Percentiles rank a stretch among this genome's conserved stretches.
phyloP scores from a whole-genome alignment of 768 basidiomycete genomes.

The Lactifluus volemus region DNA sequence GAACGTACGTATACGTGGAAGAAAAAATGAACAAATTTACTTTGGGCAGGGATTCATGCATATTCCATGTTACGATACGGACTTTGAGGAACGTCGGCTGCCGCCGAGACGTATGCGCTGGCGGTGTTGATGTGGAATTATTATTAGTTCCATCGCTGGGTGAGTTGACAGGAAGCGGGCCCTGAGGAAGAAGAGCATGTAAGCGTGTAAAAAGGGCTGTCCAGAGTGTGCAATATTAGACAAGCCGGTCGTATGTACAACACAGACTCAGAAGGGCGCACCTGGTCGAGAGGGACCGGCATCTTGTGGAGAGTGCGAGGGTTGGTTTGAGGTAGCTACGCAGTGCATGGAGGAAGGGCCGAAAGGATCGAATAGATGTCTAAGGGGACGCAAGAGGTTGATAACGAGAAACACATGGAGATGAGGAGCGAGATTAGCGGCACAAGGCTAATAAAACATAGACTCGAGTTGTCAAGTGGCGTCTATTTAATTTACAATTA shows the following conservation, averaged over 20 bases:
- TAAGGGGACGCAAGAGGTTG: neutral
- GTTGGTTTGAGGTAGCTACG: neutral
- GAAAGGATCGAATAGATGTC: neutral
- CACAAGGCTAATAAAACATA: neutral
- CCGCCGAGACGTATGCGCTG: slow-evolving; percentile 20
- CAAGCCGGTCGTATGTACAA: neutral
- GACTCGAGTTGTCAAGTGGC: neutral
- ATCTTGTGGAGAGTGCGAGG: neutral
- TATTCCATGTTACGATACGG: slow-evolving; percentile 72
- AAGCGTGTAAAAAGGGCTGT: slow-evolving; percentile 38
- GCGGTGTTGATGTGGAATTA: slow-evolving; percentile 21
- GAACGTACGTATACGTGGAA: neutral
- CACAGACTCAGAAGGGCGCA: slow-evolving; percentile 4
- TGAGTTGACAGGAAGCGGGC: slow-evolving; percentile 20
- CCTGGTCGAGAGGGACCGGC: slow-evolving; percentile 15
- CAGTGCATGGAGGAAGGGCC: neutral
- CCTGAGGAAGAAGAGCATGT: slow-evolving; percentile 41
- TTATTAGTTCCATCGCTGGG: slow-evolving; percentile 17
- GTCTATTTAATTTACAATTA: neutral
- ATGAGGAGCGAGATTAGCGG: neutral
- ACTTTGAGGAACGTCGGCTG: slow-evolving; percentile 49
- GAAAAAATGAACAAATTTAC: slow-evolving; percentile 28
- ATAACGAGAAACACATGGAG: slow-evolving; percentile 5
- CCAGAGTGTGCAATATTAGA: neutral
- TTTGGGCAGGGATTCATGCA: slow-evolving; percentile 78